Evolutionary conservation across 768 basidiomycete genomes (phyloP), one percentile per base, ranked within the genome.

Genomic region (Mycena crocata): DNA sequence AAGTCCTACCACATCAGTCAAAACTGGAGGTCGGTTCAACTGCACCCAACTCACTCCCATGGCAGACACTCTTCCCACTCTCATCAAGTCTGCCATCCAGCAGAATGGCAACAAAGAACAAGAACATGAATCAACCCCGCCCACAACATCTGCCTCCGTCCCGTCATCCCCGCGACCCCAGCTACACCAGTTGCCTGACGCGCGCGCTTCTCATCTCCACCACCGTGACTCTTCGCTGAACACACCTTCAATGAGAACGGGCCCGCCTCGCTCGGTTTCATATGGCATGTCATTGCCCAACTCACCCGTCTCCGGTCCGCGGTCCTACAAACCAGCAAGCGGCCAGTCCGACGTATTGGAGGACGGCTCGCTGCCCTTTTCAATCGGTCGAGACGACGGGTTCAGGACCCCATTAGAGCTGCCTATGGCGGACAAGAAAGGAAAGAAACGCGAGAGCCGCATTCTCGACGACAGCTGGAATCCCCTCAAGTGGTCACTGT

Each of bases 201-300:
- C 66, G 14, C 75, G 68, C 64, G 58, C 72, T n/a, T 62, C 76
- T 31, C 72, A 74, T 40, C 76, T 73, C 68, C 72, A 55, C 56
- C 76, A 24, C 19, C 48, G 26, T 28, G 14, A 76, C 28, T 78
- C 77, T 28, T 78, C 78, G 34, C 71, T 81, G 52, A 59, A 65
- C 31, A 89, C 90, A 0, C 92, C 92, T 28, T 86, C 90, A 8
- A 80, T 81, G 52, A 83, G 92, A 56, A 93, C 91, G 5, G 92
- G 92, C 15, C 90, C 91, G 34, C 92, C 92, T 5, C 85, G 92
- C 42, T 91, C 92, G 0, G 80, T 93, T 30, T 91, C 90, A 3
- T 90, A 87, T 73, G 85, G 85, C 31, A 89, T 90, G 71, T 83
- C 87, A 10, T 77, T 85, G 34, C 81, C 87, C 2, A 77, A 75